Evolutionary conservation across 306 rosid species (phyloP).

Genomic region (Glycine soja): DNA sequence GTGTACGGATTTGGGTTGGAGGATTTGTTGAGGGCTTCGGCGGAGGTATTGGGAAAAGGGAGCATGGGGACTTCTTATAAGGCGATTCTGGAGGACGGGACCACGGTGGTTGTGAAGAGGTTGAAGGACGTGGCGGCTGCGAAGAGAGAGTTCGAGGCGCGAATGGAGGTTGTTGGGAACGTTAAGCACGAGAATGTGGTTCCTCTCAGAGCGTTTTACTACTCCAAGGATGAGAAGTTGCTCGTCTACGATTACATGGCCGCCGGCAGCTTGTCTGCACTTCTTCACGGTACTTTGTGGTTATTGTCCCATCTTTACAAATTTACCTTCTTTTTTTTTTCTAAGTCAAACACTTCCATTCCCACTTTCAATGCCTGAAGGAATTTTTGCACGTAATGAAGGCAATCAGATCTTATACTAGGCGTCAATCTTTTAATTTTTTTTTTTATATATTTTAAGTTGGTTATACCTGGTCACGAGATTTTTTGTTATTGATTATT

Average conservation of each 20-base stretch:
- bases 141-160: conserved; percentile 69
- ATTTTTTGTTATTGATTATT: too few relatives aligned
- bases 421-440: too few relatives aligned
- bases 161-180: conserved; percentile 66
- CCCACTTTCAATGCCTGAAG: too few relatives aligned
- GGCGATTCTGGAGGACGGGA: conserved; percentile 27
- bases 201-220: conserved; percentile 76
- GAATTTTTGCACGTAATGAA: too few relatives aligned
- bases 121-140: conserved; percentile 64
- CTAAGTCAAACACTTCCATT: too few relatives aligned
- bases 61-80: conserved; percentile 68
- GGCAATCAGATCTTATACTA: too few relatives aligned
- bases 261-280: conserved; percentile 80
- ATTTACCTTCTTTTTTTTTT: too few relatives aligned
- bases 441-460: too few relatives aligned
- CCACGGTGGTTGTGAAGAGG: conserved; percentile 25
- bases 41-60: conserved; percentile 85
- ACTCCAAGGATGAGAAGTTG: conserved; percentile 73
- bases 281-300: conserved; percentile 74
- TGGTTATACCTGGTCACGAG: too few relatives aligned
- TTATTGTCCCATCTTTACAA: neutral
- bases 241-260: conserved; percentile 55
- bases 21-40: conserved; percentile 82
- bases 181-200: conserved; percentile 73
- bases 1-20: conserved; percentile 73